Percentiles rank a stretch among this genome's conserved stretches.
Evolutionary conservation across 2,329 filamentous ascomycete species (phyloP).

Genomic region (Aspergillus sp.): DNA sequence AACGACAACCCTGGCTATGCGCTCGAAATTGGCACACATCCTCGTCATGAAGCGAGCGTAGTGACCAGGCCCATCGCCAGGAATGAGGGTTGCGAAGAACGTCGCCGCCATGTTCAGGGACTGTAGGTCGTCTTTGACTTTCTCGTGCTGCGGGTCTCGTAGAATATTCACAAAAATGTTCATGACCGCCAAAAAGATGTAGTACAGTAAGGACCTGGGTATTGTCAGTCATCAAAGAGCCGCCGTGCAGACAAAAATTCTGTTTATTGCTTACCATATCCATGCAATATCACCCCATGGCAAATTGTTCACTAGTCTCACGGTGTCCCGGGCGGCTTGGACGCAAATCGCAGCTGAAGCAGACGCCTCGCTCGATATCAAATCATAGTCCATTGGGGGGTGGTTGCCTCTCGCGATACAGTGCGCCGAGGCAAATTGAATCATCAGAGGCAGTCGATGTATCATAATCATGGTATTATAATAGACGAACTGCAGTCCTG

Average conservation of each 20-base stretch:
- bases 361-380: constrained; percentile 83
- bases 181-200: constrained; percentile 87
- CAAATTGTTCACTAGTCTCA: constrained; percentile 88
- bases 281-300: constrained; percentile 91
- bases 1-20: constrained; percentile 81
- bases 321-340: constrained; percentile 83
- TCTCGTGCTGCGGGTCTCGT: constrained; percentile 81
- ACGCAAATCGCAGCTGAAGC: constrained; percentile 85
- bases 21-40: constrained; percentile 87
- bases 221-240: constrained; percentile 9
- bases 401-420: constrained; percentile 68
- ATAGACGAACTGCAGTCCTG: constrained; percentile 89
- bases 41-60: constrained; percentile 88
- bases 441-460: constrained; percentile 91
- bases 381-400: constrained; percentile 46
- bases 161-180: constrained; percentile 91
- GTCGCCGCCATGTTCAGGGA: constrained; percentile 87
- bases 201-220: constrained; percentile 79
- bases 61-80: constrained; percentile 74
- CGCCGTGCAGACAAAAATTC: neutral
- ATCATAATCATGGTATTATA: constrained; percentile 96
- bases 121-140: constrained; percentile 79
- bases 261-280: constrained; percentile 71
- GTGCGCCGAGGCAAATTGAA: constrained; percentile 86
- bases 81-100: constrained; percentile 81